Conservation (phyloP, 2,329 filamentous ascomycete genomes). For the Thielaviopsis euricoi region DNA sequence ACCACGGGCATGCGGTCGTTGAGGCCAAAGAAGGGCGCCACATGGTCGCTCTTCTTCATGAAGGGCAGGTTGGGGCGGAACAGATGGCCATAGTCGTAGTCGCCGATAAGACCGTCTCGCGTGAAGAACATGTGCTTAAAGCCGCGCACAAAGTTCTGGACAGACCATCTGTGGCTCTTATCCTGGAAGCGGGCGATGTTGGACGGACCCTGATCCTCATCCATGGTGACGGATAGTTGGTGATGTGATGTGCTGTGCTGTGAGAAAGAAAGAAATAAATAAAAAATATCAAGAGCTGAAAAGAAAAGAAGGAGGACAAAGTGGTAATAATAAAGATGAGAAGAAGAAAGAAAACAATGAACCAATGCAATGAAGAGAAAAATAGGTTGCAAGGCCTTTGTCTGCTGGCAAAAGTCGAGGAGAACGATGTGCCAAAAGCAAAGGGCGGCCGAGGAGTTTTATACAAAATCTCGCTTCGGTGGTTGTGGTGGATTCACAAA, state of each 20-base stretch:
- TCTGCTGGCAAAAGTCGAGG: neutral
- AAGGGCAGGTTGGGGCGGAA: constrained; percentile 75
- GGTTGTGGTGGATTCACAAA: neutral
- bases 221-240: constrained; percentile 24
- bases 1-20: constrained; percentile 63
- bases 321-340: neutral
- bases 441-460: neutral
- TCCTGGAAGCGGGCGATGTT: constrained; percentile 28
- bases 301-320: neutral
- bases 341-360: neutral
- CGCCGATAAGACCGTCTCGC: constrained; percentile 60
- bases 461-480: neutral
- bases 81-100: constrained; percentile 81
- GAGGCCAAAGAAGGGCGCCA: constrained; percentile 73
- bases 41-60: constrained; percentile 41
- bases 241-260: neutral
- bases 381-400: neutral
- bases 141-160: constrained; percentile 13
- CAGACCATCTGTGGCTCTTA: constrained; percentile 16
- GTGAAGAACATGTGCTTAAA: constrained; percentile 30
- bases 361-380: neutral
- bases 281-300: neutral
- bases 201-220: constrained; percentile 37
- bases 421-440: neutral
- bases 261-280: neutral